Evolutionary conservation across 1,284 basidiomycete genomes (phyloP).

Genomic region (Schizopora paradoxa): DNA sequence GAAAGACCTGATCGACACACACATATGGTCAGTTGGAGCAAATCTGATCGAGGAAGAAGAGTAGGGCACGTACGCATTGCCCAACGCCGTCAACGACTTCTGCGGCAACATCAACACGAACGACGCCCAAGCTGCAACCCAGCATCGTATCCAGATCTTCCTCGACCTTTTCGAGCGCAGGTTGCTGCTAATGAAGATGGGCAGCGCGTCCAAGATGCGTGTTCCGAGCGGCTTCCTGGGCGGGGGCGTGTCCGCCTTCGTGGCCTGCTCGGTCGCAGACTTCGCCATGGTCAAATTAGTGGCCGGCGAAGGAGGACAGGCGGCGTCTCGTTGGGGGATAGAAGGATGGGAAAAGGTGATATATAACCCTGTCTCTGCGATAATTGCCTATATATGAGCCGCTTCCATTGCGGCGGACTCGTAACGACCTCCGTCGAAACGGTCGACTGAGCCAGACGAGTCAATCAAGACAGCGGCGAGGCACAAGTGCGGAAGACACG

Average conservation of each 20-base stretch:
- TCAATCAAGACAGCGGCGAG: no score
- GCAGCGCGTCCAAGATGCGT: constrained; percentile 19
- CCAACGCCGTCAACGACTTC: constrained; percentile 23
- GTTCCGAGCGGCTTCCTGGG: constrained; percentile 1
- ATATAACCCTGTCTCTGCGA: no score
- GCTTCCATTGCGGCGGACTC: no score
- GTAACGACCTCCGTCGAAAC: no score
- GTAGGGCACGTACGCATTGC: constrained; percentile 24
- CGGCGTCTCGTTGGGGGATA: no score
- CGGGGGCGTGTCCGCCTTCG: not conserved
- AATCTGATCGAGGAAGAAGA: not conserved
- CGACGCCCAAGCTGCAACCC: constrained; percentile 26
- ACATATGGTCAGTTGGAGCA: not conserved
- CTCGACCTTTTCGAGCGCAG: constrained; percentile 19
- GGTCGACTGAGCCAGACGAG: no score
- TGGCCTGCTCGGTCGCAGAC: no score
- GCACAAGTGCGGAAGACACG: no score
- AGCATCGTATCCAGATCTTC: constrained; percentile 25
- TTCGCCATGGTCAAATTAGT: no score
- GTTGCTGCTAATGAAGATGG: constrained; percentile 24
- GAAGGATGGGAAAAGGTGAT: no score
- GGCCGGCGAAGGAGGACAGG: no score
- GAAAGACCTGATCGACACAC: constrained; percentile 26
- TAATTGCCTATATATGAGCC: no score
- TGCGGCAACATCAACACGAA: constrained; percentile 25